These are phyloP conservation scores for Talaromyces stipitatus DNA, from an alignment of 495 filamentous ascomycete species.

Conservation along the genomic window DNA sequence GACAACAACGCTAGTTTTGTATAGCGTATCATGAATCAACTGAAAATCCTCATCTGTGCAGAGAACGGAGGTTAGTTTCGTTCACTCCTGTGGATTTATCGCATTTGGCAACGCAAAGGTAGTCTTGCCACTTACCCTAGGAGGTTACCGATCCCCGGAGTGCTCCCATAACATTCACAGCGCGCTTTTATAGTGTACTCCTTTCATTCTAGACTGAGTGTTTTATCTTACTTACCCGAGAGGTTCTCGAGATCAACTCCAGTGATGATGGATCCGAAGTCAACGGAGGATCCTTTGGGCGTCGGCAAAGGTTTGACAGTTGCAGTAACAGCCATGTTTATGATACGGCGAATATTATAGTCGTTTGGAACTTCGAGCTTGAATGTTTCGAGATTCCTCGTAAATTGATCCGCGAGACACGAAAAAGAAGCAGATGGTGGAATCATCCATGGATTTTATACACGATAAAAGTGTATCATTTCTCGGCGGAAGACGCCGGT, in stretches of 20 bases:
- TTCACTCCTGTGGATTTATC: neutral
- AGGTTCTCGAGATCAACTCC: slow-evolving; percentile 53
- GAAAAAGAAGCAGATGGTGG: neutral
- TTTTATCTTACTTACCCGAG: slow-evolving; percentile 27
- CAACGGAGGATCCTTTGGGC: slow-evolving; percentile 39
- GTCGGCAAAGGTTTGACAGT: slow-evolving; percentile 30
- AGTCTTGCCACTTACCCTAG: slow-evolving; percentile 29
- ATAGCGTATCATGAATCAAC: slow-evolving; percentile 51
- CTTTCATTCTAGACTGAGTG: neutral
- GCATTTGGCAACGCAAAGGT: neutral
- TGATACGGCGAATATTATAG: no score
- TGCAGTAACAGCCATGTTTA: slow-evolving; percentile 6
- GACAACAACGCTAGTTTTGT: slow-evolving; percentile 55
- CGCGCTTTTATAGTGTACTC: slow-evolving; percentile 7
- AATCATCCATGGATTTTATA: neutral
- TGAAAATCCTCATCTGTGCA: slow-evolving; percentile 49
- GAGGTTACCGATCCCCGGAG: slow-evolving; percentile 51
- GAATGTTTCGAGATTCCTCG: neutral
- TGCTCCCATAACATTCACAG: slow-evolving; percentile 29
- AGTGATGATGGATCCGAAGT: slow-evolving; percentile 52
- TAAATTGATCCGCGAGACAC: neutral
- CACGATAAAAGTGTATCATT: neutral
- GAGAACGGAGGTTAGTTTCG: slow-evolving; percentile 2
- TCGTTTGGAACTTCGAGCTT: no score
- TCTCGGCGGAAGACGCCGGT: slow-evolving; percentile 10